Base-by-base conservation (phyloP, 106 monocot species). In the Iris macrosiphon region DNA sequence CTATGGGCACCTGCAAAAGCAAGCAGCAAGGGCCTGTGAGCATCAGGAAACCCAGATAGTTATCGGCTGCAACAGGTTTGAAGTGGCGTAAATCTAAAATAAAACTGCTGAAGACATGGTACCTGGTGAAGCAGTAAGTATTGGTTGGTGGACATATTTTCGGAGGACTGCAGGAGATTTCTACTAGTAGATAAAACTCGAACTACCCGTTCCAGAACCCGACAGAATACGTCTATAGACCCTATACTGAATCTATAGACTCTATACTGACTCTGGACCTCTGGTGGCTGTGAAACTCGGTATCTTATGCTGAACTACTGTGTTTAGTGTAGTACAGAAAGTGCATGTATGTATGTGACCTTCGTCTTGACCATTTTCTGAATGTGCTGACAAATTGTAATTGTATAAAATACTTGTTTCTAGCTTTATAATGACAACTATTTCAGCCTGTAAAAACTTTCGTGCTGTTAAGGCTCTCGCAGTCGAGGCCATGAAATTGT, bases 1-100 rank as follows among this genome's bases (percentile, higher is more conserved):
- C 56, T 81, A 7, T 81, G 80, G 80, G 80, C 80, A 16, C 80
- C 80, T 7, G 54, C 55, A 15, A 72, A 72, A 29, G 49, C 69
- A 6, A 52, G 26, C 24, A 37, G 33, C 11, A 50, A 19, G n/a
- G 15, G 50, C 6, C 50, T 15, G 29, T 30, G 29, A 50, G 0
- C 8, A 4, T 20, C 11, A 2, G 9, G 26, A 26, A 14, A 28
- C 2, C 2, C n/a, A 22, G 4, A 23, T 50, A 10, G 6, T 30
- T 4, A 16, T 50, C 48, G 6, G 26, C 26, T n/a, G n/a, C 48
- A 25, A 48, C 48, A 17, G 22, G 9, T 26, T 29, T 29, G 14
- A n/a, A 28, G 50, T 4, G 1, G 22, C 28, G 1, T 14, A 21
- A 50, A 50, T 50, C 50, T 50, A 29, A 19, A 16, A 44, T 44